These are phyloP conservation scores for Pestalotiopsis sp. DNA, from an alignment of 2,329 filamentous ascomycete genomes.

Conservation along the genomic window DNA sequence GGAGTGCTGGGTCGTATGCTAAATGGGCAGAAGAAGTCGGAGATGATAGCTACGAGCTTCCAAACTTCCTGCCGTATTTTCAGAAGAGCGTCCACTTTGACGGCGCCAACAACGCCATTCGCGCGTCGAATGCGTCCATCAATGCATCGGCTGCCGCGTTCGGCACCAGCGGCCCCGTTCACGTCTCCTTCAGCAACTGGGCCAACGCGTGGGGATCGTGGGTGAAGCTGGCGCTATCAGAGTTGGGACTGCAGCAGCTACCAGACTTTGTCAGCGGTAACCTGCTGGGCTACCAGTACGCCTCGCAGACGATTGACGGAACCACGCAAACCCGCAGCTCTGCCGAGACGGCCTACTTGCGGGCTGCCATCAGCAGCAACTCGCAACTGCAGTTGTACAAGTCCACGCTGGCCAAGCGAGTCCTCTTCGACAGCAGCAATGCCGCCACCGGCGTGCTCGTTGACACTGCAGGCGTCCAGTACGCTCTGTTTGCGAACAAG, in stretches of 20 bases:
- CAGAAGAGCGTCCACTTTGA: slow-evolving; percentile 33
- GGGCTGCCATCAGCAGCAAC: not conserved
- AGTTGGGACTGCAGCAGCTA: not conserved
- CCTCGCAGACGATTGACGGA: not conserved
- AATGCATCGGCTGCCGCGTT: slow-evolving; percentile 18
- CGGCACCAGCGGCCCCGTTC: not conserved
- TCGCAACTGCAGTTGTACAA: not conserved
- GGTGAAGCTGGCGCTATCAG: not conserved
- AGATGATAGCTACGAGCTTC: slow-evolving; percentile 31
- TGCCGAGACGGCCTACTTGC: not conserved
- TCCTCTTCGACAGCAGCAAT: slow-evolving; percentile 7
- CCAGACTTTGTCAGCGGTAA: not conserved
- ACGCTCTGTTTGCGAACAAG: slow-evolving; percentile 27
- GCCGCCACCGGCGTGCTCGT: slow-evolving; percentile 27
- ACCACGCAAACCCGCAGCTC: not conserved
- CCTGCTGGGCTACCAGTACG: slow-evolving; percentile 2
- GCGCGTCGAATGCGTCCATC: slow-evolving; percentile 25
- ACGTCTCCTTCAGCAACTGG: not conserved
- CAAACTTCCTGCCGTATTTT: slow-evolving; percentile 35
- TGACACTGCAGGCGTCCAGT: slow-evolving; percentile 17
- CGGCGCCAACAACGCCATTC: slow-evolving; percentile 25
- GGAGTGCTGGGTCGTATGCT: slow-evolving; percentile 25
- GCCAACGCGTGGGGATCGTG: not conserved
- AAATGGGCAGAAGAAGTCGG: slow-evolving; percentile 35
- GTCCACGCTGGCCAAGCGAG: not conserved